Percentiles rank a stretch among this genome's conserved stretches.
Conservation (phyloP, 108 stramenopile genomes). For the Nitzschia inconspicua region DNA sequence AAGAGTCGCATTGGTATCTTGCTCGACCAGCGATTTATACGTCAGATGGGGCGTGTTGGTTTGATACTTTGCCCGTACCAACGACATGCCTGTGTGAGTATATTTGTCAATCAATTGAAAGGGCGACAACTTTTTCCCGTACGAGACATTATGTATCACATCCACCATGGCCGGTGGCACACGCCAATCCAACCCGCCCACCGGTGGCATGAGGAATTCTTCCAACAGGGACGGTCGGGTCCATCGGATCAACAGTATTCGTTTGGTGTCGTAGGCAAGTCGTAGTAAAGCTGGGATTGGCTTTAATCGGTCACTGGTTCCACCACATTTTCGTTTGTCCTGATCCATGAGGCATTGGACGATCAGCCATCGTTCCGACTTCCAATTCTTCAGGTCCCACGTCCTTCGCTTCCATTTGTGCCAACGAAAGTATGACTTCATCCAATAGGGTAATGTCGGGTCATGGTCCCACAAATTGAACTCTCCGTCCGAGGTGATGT, state of each 20-base stretch:
- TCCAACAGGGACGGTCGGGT: constrained; percentile 34
- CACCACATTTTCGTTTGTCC: constrained; percentile 20
- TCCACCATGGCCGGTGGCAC: constrained; percentile 18
- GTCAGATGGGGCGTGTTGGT: background rate
- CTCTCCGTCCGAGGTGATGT: background rate
- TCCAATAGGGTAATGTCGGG: constrained; percentile 33
- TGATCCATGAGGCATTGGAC: constrained; percentile 19
- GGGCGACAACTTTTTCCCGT: background rate
- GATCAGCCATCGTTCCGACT: constrained; percentile 15
- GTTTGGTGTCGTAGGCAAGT: constrained; percentile 29
- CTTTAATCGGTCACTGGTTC: constrained; percentile 30
- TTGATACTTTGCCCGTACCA: constrained; percentile 18
- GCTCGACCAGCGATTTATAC: background rate
- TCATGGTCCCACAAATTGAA: constrained; percentile 23
- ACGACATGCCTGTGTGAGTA: background rate
- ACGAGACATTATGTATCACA: background rate
- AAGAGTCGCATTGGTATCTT: background rate
- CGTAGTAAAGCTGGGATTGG: constrained; percentile 21
- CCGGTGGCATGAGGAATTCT: constrained; percentile 38
- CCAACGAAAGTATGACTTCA: constrained; percentile 46
- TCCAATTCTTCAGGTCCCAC: constrained; percentile 11
- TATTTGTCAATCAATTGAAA: background rate
- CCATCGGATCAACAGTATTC: constrained; percentile 37
- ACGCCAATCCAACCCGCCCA: constrained; percentile 48
- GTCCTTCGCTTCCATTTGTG: constrained; percentile 17